phyloP scores from a whole-genome alignment of 1,139 yeast species.

The Blastobotrys petasosporus region DNA sequence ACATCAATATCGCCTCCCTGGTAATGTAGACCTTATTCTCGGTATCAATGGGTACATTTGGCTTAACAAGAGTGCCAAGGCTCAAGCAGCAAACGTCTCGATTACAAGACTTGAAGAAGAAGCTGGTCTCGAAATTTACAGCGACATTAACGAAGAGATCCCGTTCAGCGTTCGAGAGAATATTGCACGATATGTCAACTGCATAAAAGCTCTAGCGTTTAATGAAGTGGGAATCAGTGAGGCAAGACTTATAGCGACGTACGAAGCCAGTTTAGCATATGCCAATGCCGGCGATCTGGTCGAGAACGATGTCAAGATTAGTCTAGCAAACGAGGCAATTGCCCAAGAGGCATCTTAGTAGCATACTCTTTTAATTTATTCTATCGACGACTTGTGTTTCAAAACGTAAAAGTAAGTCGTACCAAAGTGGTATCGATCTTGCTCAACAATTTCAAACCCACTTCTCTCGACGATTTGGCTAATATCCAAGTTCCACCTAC shows the following conservation, averaged over 20 bases:
- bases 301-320: constrained; percentile 67
- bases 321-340: constrained; percentile 69
- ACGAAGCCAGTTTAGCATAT: constrained; percentile 83
- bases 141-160: constrained; percentile 79
- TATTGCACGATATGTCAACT: constrained; percentile 80
- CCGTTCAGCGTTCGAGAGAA: constrained; percentile 57
- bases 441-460: constrained; percentile 76
- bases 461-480: constrained; percentile 78
- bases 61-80: constrained; percentile 66
- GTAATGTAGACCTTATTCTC: constrained; percentile 79
- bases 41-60: constrained; percentile 96
- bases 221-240: constrained; percentile 87
- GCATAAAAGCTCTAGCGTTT: constrained; percentile 69
- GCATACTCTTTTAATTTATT: constrained; percentile 1
- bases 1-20: constrained; percentile 82
- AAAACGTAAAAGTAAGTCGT: constrained; percentile 50
- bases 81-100: constrained; percentile 42
- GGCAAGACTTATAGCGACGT: constrained; percentile 68
- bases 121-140: constrained; percentile 91
- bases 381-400: constrained; percentile 14
- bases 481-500: constrained; percentile 94
- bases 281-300: constrained; percentile 67
- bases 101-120: constrained; percentile 90
- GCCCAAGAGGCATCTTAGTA: constrained; percentile 27
- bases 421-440: constrained; percentile 82